Evolutionary conservation across 495 filamentous ascomycete genomes (phyloP), one percentile per base, ranked within the genome.

Genomic region (Bryoglossum gracile): DNA sequence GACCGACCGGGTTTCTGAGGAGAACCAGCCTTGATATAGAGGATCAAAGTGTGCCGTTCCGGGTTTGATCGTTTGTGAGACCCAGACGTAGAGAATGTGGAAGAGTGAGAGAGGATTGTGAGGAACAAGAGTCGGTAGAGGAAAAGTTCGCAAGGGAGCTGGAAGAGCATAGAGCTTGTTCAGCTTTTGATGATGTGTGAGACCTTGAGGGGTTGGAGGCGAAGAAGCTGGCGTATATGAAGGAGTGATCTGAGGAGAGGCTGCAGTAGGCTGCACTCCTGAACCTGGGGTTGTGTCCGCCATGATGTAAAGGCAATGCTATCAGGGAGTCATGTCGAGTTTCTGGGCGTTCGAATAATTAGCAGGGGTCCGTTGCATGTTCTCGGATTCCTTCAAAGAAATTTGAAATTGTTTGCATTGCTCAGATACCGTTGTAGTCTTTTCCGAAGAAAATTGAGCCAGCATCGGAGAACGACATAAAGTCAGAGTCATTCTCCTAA

Each of bases 391-490:
- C 22, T 19, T 9, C 33, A 51, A 46, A 46, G 9, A 46, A 21
- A 9, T 17, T 46, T 23, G 43, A 30, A 51, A 46, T 46, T 39
- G 24, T 43, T 59, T 56, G 47, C 56, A 69, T 68, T 73, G 75
- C 78, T 94, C 89, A 94, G 89, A 95, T 94, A 95, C 89, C 89
- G 89, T 94, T 94, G 89, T 94, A 95, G 89, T 94, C 88, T 84
- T 75, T 78, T 53, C 54, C 26, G 25, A 38, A 62, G 47, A 55
- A 65, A 75, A 78, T 77, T 67, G 68, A 71, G 73, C 78, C 70
- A 74, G 76, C 89, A 95, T 73, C 61, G 84, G 77, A 71, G 71
- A 78, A 77, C 73, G 69, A 80, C 68, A 72, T 79, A 81, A 87
- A 85, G 81, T 84, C 79, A 83, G 75, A 68, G 74, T 53, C 74